Percentiles rank a stretch among this genome's conserved stretches.
phyloP scores from a whole-genome alignment of 495 filamentous ascomycete species.

The Aspergillus leporis region DNA sequence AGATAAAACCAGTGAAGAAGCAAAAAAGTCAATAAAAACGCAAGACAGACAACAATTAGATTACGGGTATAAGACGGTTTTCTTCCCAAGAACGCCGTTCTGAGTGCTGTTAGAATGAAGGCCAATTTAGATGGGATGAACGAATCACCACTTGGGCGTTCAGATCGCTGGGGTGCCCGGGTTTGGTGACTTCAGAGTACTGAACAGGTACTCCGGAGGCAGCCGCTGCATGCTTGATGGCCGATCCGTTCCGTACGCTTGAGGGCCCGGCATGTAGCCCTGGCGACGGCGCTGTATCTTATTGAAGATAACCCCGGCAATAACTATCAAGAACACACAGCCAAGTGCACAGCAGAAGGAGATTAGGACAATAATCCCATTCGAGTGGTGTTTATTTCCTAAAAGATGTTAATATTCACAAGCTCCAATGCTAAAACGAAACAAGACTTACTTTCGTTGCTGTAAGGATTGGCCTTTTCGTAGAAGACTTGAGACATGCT shows the following conservation, averaged over 20 bases:
- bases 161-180: constrained; percentile 40
- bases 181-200: constrained; percentile 45
- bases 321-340: constrained; percentile 84
- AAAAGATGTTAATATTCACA: constrained; percentile 27
- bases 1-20: constrained; percentile 13
- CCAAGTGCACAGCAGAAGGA: constrained; percentile 87
- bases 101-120: constrained; percentile 23
- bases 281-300: constrained; percentile 80
- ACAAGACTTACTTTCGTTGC: constrained; percentile 45
- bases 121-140: background rate
- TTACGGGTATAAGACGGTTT: constrained; percentile 33
- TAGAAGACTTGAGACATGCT: constrained; percentile 79
- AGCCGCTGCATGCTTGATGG: constrained; percentile 74
- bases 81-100: constrained; percentile 37
- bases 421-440: constrained; percentile 11
- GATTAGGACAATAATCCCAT: constrained; percentile 88
- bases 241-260: constrained; percentile 66
- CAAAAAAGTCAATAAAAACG: constrained; percentile 11
- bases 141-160: constrained; percentile 8
- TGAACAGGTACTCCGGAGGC: constrained; percentile 80
- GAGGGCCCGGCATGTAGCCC: constrained; percentile 82
- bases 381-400: constrained; percentile 61
- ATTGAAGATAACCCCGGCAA: constrained; percentile 79
- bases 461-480: constrained; percentile 68
- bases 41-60: constrained; percentile 33